phyloP scores from a whole-genome alignment of 257 asterid species.

The Rehmannia glutinosa region DNA sequence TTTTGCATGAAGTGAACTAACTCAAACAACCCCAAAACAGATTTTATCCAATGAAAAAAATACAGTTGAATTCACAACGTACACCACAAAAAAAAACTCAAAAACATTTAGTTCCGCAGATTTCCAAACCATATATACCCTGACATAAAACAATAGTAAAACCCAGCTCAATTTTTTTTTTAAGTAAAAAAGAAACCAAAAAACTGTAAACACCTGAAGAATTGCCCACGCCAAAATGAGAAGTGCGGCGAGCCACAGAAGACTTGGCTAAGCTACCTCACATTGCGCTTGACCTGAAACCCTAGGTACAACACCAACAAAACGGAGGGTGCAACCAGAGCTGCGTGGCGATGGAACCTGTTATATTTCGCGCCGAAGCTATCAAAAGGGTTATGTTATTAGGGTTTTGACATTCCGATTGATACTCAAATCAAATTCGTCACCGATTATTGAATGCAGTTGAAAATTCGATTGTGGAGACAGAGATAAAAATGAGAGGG shows the following conservation, averaged over 20 bases:
- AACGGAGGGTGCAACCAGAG: slow-evolving; percentile 42
- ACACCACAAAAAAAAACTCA: background rate
- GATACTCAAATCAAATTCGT: background rate
- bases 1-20: background rate
- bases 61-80: background rate
- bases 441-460: background rate
- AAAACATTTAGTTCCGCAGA: background rate
- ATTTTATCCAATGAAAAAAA: background rate
- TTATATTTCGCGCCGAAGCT: slow-evolving; percentile 1
- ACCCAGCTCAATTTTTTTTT: background rate
- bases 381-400: background rate
- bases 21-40: background rate
- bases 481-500: background rate
- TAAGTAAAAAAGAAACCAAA: background rate
- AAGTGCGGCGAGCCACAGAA: slow-evolving; percentile 52
- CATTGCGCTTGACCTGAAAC: slow-evolving; percentile 41
- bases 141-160: background rate
- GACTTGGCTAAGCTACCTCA: slow-evolving; percentile 40
- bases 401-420: slow-evolving; percentile 9
- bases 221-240: slow-evolving; percentile 48
- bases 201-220: slow-evolving; percentile 38
- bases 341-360: slow-evolving; percentile 45
- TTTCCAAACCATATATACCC: background rate
- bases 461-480: background rate
- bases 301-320: slow-evolving; percentile 48